Evolutionary conservation across 306 rosid genomes (phyloP).

Genomic region (Prinsepia uniflora): DNA sequence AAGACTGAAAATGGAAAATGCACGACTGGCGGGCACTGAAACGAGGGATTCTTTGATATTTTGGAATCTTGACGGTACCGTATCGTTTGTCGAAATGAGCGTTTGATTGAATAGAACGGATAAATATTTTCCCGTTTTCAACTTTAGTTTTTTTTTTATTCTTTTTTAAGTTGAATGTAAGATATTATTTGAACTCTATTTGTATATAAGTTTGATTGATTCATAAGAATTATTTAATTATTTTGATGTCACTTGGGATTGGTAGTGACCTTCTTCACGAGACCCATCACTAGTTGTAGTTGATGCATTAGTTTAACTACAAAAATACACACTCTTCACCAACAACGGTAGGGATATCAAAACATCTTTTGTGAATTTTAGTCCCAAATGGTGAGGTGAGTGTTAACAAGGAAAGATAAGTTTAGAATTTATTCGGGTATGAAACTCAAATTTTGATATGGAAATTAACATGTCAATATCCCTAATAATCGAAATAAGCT

Average conservation of each 20-base stretch:
- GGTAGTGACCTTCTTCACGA: neutral
- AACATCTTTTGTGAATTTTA: neutral
- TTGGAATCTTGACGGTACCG: neutral
- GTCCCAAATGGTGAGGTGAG: neutral
- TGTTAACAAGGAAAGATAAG: no score
- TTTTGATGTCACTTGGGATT: neutral
- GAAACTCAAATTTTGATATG: no score
- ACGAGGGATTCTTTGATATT: neutral
- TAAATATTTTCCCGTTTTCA: neutral
- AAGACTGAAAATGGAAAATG: constrained; percentile 7
- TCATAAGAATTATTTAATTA: neutral
- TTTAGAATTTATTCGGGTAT: no score
- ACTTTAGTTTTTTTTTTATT: neutral
- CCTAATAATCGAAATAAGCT: no score
- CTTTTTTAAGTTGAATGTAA: neutral
- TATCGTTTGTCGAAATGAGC: neutral
- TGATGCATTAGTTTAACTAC: neutral
- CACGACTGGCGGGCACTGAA: constrained; percentile 6
- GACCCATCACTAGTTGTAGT: neutral
- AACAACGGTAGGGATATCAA: no score
- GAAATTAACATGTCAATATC: no score
- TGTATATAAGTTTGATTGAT: neutral
- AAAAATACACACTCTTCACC: no score
- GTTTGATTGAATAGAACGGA: no score
- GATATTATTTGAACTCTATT: neutral